phyloP scores from a whole-genome alignment of 805 yeast genomes.

The Kuraishia ogatae region DNA sequence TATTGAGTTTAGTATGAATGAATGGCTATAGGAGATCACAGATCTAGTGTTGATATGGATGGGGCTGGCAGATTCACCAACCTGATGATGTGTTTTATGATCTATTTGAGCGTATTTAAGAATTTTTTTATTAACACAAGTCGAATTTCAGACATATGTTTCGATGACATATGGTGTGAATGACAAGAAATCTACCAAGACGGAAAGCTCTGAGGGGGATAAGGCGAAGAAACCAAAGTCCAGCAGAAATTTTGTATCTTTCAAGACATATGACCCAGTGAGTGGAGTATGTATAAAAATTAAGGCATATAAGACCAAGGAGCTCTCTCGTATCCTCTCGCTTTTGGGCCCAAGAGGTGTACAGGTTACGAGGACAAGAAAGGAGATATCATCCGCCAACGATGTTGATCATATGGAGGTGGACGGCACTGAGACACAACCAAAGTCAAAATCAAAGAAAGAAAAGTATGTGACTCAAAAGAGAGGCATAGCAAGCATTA shows the following conservation, averaged over 20 bases:
- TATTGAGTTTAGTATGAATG: too few relatives aligned
- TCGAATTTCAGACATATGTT: slow-evolving; percentile 3
- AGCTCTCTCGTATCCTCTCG: slow-evolving; percentile 62
- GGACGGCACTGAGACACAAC: background rate
- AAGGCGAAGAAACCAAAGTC: background rate
- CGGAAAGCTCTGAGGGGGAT: background rate
- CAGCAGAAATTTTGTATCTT: slow-evolving; percentile 2
- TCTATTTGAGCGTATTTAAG: background rate
- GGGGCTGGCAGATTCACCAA: background rate
- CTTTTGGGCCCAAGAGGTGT: slow-evolving; percentile 59
- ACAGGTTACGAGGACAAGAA: slow-evolving; percentile 1
- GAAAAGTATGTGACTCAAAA: background rate
- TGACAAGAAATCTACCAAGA: background rate
- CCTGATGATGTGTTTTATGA: background rate
- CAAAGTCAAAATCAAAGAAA: background rate
- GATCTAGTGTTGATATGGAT: background rate
- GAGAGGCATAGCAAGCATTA: slow-evolving; percentile 4
- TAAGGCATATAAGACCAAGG: slow-evolving; percentile 56
- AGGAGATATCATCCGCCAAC: background rate
- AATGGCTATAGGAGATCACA: background rate
- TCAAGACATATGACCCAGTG: slow-evolving; percentile 2
- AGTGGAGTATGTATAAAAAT: slow-evolving; percentile 44
- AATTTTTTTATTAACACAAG: background rate
- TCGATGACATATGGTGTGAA: slow-evolving; percentile 5
- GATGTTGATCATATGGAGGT: background rate